Conservation (phyloP, 164 flowering plant species). For the Nymphaea colorata region DNA sequence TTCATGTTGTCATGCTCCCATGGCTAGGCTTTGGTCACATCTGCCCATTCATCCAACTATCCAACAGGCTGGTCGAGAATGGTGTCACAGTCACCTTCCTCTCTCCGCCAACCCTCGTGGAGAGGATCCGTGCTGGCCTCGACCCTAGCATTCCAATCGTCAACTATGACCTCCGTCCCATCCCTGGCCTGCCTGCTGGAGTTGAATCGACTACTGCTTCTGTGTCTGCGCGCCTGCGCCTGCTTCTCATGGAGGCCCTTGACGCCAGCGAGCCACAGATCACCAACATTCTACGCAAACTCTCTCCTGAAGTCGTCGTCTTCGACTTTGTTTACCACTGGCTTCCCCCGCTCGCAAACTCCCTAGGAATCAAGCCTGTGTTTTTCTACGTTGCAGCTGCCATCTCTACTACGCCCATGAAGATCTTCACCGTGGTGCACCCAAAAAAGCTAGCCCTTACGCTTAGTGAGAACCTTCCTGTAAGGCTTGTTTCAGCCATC, state of each 20-base stretch:
- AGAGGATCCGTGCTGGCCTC: neutral
- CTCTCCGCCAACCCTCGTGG: neutral
- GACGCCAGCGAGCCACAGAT: conserved; percentile 21
- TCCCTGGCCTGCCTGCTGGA: conserved; percentile 15
- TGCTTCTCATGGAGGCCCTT: conserved; percentile 19
- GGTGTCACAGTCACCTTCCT: neutral
- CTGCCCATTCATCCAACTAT: conserved; percentile 7
- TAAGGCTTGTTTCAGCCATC: neutral
- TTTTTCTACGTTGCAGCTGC: conserved; percentile 16
- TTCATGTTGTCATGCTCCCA: conserved; percentile 10
- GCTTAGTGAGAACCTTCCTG: neutral
- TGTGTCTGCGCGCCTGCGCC: conserved; percentile 3
- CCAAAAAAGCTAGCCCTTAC: neutral
- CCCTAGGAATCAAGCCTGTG: conserved; percentile 17
- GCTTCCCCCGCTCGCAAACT: conserved; percentile 14
- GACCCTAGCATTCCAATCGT: neutral
- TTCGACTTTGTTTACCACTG: conserved; percentile 21
- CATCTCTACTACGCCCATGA: neutral
- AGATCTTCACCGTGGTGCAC: neutral
- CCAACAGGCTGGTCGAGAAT: conserved; percentile 4
- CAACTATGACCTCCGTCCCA: conserved; percentile 7
- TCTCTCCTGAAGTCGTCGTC: conserved; percentile 22
- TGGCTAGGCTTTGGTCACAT: conserved; percentile 12
- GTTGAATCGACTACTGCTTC: conserved; percentile 8
- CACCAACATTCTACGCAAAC: conserved; percentile 8